A percentile compares a stretch with the other conserved stretches of the same genome.
phyloP scores from a whole-genome alignment of 208 protist genomes.

The Trypanosoma melophagium region DNA sequence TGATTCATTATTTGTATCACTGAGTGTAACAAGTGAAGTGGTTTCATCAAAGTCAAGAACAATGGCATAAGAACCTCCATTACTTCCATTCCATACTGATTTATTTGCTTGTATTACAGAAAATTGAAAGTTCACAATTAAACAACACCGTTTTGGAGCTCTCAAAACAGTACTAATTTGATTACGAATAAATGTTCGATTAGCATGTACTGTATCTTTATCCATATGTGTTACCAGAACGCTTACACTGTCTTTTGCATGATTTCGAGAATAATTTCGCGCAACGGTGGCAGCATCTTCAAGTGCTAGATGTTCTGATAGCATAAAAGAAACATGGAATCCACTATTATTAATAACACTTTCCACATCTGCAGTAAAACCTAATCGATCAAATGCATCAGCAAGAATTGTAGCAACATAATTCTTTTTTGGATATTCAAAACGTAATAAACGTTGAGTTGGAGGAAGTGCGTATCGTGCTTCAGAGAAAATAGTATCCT shows the following conservation, averaged over 20 bases:
- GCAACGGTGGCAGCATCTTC: slow-evolving; percentile 62
- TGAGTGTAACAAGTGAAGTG: slow-evolving; percentile 64
- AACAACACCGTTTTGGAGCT: slow-evolving; percentile 38
- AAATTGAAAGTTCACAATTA: slow-evolving; percentile 82
- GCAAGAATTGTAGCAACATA: slow-evolving; percentile 89
- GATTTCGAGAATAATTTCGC: slow-evolving; percentile 81
- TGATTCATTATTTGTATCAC: slow-evolving; percentile 55
- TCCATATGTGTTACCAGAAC: slow-evolving; percentile 71
- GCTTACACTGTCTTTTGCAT: slow-evolving; percentile 61
- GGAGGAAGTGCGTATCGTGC: slow-evolving; percentile 75
- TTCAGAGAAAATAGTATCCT: slow-evolving; percentile 49
- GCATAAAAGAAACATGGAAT: slow-evolving; percentile 88
- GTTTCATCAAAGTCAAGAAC: slow-evolving; percentile 71
- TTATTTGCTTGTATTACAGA: slow-evolving; percentile 46
- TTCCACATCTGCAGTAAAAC: slow-evolving; percentile 77
- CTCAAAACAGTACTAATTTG: slow-evolving; percentile 55
- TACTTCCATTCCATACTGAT: slow-evolving; percentile 79
- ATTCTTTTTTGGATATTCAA: slow-evolving; percentile 81
- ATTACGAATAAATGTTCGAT: slow-evolving; percentile 42
- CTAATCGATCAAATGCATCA: slow-evolving; percentile 76
- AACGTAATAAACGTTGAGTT: slow-evolving; percentile 42
- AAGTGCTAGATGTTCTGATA: slow-evolving; percentile 79
- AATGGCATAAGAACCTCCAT: slow-evolving; percentile 77
- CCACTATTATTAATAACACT: slow-evolving; percentile 82
- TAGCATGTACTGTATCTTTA: slow-evolving; percentile 35